A percentile compares a stretch with the other conserved stretches of the same genome.
These are phyloP conservation scores for Annulohypoxylon maeteangense DNA, from an alignment of 495 filamentous ascomycete species.

Conservation along the genomic window DNA sequence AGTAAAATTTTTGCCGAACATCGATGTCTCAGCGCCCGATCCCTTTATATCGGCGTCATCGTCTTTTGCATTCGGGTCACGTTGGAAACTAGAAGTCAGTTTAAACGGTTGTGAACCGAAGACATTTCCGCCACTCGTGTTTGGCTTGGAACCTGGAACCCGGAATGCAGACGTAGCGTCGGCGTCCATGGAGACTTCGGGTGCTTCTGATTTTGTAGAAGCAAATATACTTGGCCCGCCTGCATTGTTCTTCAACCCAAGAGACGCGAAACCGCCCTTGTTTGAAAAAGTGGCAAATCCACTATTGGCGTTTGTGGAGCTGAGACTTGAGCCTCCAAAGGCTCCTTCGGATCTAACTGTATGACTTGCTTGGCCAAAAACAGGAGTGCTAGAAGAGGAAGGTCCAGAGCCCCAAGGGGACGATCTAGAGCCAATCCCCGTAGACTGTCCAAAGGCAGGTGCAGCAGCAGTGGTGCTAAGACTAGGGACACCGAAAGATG, in stretches of 20 bases:
- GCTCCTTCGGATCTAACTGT: conserved; percentile 21
- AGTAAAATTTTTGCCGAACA: conserved; percentile 69
- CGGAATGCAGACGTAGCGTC: conserved; percentile 54
- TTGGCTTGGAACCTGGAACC: conserved; percentile 56
- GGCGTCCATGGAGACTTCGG: conserved; percentile 55
- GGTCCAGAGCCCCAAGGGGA: conserved; percentile 58
- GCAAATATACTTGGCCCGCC: conserved; percentile 62
- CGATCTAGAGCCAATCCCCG: conserved; percentile 47
- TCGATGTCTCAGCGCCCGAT: conserved; percentile 52
- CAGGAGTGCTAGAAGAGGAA: conserved; percentile 42
- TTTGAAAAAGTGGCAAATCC: conserved; percentile 71
- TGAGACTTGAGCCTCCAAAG: conserved; percentile 47
- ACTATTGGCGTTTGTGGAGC: conserved; percentile 45
- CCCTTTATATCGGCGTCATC: conserved; percentile 60
- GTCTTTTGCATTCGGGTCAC: conserved; percentile 71
- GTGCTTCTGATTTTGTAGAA: conserved; percentile 51
- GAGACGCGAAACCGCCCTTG: conserved; percentile 66
- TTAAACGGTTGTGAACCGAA: conserved; percentile 75
- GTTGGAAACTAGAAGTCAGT: conserved; percentile 83
- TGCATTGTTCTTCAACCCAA: conserved; percentile 46
- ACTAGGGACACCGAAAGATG: conserved; percentile 51
- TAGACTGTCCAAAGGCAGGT: conserved; percentile 65
- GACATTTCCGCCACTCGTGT: conserved; percentile 47
- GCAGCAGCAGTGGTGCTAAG: conserved; percentile 44
- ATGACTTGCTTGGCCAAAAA: conserved; percentile 52